Percentiles rank a stretch among this genome's conserved stretches.
These are phyloP conservation scores for Patellaria atrata DNA, from an alignment of 495 filamentous ascomycete species.

Conservation along the genomic window DNA sequence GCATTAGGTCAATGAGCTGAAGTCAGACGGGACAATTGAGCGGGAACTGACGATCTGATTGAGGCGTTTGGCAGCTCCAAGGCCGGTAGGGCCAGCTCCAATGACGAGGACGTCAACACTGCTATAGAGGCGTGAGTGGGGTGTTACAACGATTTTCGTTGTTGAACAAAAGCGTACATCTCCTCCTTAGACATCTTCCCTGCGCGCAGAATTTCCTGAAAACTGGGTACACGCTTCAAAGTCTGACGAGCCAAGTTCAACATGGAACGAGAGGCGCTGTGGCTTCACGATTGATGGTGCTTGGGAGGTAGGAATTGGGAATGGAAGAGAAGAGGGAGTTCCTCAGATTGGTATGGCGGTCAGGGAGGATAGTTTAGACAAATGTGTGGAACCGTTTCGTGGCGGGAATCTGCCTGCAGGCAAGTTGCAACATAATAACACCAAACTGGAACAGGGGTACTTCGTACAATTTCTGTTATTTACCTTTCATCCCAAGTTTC, in stretches of 20 bases:
- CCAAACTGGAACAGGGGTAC: too few species aligned
- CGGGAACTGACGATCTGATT: conserved; percentile 69
- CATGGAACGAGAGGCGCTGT: conserved; percentile 14
- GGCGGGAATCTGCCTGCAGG: too few species aligned
- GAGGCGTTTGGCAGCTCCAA: conserved; percentile 93
- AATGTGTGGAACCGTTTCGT: too few species aligned
- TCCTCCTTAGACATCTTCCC: conserved; percentile 43
- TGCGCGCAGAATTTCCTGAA: conserved; percentile 45
- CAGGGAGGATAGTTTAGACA: too few species aligned
- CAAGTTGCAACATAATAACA: too few species aligned
- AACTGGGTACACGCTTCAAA: conserved; percentile 43
- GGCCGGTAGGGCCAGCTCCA: conserved; percentile 90
- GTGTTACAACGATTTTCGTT: conserved; percentile 5
- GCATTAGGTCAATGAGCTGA: neutral
- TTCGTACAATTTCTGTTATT: too few species aligned
- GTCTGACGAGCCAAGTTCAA: conserved; percentile 21
- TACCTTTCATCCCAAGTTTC: too few species aligned
- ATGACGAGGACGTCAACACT: conserved; percentile 96
- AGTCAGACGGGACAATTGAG: conserved; percentile 9
- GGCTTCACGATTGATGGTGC: too few species aligned
- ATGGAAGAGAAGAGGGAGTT: conserved; percentile 1
- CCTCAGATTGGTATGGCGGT: too few species aligned
- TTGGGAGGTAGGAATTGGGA: conserved; percentile 7
- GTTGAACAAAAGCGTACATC: conserved; percentile 26
- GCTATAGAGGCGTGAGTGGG: conserved; percentile 31